Evolutionary conservation across 2,329 filamentous ascomycete genomes (phyloP).

Genomic region (Nemania sp.): DNA sequence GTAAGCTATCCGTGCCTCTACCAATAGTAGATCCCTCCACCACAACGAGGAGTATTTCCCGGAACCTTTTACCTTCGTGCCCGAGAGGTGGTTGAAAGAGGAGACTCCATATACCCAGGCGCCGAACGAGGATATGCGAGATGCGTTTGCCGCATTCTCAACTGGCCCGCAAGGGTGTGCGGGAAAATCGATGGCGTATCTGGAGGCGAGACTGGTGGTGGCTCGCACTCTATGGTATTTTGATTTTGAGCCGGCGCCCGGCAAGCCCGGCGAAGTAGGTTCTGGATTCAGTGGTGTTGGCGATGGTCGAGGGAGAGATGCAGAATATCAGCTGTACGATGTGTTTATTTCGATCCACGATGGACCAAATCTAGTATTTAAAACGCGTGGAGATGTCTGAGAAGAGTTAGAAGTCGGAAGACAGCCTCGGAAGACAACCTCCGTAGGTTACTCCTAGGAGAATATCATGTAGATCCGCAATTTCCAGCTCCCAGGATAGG

Average conservation of each 20-base stretch:
- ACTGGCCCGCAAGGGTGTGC: conserved; percentile 11
- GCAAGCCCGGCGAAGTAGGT: not conserved
- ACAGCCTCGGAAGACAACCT: no score
- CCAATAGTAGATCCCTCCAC: conserved; percentile 14
- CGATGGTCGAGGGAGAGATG: no score
- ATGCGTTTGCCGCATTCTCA: conserved; percentile 21
- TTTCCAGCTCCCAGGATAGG: no score
- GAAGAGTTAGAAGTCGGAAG: no score
- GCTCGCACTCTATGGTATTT: conserved; percentile 29
- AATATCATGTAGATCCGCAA: no score
- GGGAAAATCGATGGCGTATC: conserved; percentile 27
- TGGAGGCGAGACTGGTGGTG: conserved; percentile 5
- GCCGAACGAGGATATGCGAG: not conserved
- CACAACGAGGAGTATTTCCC: conserved; percentile 26
- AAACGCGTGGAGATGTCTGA: no score
- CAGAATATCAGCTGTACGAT: no score
- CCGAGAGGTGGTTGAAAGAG: conserved; percentile 12
- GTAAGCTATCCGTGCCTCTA: no score
- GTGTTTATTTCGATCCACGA: no score
- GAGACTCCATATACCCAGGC: not conserved
- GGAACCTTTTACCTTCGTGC: not conserved
- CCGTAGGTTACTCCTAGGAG: no score
- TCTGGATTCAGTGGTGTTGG: no score
- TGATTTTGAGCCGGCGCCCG: conserved; percentile 7
- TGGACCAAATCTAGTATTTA: no score